phyloP scores from a whole-genome alignment of 75 land plant genomes.

The Picea glauca region DNA sequence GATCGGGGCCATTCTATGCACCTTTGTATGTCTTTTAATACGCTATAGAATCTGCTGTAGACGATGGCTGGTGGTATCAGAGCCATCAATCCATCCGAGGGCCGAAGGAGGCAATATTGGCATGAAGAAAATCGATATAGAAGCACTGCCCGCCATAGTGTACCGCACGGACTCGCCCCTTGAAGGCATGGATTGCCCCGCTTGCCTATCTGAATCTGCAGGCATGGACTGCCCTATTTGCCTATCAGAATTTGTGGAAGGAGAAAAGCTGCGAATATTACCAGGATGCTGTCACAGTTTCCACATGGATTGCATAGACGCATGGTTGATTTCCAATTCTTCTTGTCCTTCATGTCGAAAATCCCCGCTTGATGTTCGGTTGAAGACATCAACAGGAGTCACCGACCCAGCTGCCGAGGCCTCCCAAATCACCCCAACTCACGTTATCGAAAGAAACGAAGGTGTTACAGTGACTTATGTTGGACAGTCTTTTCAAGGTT shows the following conservation, averaged over 20 bases:
- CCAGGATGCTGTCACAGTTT: conserved; percentile 77
- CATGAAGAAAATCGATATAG: conserved; percentile 35
- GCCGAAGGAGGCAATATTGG: conserved; percentile 24
- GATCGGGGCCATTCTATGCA: conserved; percentile 52
- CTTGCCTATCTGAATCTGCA: conserved; percentile 17
- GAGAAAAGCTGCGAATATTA: conserved; percentile 44
- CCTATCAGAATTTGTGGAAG: too few relatives aligned
- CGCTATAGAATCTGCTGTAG: conserved; percentile 38
- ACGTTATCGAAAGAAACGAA: too few relatives aligned
- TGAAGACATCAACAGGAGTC: too few relatives aligned
- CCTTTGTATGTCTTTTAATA: conserved; percentile 47
- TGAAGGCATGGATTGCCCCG: conserved; percentile 14
- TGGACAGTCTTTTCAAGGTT: too few relatives aligned
- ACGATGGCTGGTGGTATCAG: conserved; percentile 4
- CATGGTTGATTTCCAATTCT: conserved; percentile 53
- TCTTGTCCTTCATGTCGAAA: conserved; percentile 66
- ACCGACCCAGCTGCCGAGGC: too few relatives aligned
- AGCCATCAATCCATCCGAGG: conserved; percentile 8
- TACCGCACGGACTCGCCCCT: conserved; percentile 16
- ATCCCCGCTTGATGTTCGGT: too few relatives aligned
- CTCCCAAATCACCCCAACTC: too few relatives aligned
- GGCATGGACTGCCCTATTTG: too few relatives aligned
- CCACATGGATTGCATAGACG: conserved; percentile 62
- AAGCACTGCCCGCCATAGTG: conserved; percentile 23
- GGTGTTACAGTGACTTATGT: too few relatives aligned